Conservation (phyloP, 306 rosid species). For the Betula pendula region DNA sequence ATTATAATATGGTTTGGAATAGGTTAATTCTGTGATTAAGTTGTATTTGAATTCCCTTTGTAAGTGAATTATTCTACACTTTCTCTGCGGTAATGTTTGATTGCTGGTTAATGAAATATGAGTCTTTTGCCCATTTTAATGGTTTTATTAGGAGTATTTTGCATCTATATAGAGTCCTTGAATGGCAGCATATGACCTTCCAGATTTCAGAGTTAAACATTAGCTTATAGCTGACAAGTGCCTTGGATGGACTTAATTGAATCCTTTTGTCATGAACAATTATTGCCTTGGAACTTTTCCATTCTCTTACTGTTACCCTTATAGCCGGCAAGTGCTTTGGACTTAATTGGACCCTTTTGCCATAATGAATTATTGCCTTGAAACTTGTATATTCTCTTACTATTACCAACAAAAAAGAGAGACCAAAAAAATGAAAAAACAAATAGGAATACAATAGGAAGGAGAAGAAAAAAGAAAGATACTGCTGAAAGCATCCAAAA, state of each 20-base stretch:
- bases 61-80: neutral
- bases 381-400: neutral
- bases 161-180: neutral
- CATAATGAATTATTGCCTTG: neutral
- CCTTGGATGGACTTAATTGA: neutral
- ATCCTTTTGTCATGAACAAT: neutral
- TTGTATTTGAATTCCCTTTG: neutral
- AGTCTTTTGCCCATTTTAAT: neutral
- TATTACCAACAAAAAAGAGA: neutral
- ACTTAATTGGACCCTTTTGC: neutral
- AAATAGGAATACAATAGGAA: neutral
- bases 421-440: too few species aligned
- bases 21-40: neutral
- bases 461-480: neutral
- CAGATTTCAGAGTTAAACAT: neutral
- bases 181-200: neutral
- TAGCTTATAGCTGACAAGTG: neutral
- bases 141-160: neutral
- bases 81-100: neutral
- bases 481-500: neutral
- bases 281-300: neutral
- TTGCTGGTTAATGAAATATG: neutral
- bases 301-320: neutral
- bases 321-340: too few species aligned
- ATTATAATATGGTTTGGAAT: neutral